These are phyloP conservation scores for Lycium barbarum DNA, from an alignment of 257 asterid genomes.

Conservation along the genomic window DNA sequence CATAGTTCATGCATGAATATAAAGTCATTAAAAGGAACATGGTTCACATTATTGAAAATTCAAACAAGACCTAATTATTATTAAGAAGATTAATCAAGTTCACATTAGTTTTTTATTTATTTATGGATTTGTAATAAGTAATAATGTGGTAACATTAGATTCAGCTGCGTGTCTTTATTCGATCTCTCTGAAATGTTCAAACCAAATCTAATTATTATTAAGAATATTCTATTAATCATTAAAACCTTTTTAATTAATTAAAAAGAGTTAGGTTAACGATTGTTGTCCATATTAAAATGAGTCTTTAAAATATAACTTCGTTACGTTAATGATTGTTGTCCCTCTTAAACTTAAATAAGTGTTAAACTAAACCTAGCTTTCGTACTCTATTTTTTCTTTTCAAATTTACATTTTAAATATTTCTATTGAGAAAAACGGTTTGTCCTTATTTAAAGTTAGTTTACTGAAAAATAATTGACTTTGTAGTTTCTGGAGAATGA, in stretches of 20 bases:
- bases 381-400: neutral
- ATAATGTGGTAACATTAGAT: constrained; percentile 19
- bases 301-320: neutral
- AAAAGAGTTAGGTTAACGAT: constrained; percentile 10
- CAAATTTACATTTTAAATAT: neutral
- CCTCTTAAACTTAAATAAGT: neutral
- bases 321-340: neutral
- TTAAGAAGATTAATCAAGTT: constrained; percentile 20
- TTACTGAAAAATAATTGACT: neutral
- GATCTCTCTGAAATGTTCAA: constrained; percentile 3
- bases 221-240: constrained; percentile 26
- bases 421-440: neutral
- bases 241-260: neutral
- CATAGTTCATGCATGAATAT: neutral
- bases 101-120: neutral
- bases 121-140: constrained; percentile 21
- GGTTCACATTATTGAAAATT: constrained; percentile 31
- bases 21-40: constrained; percentile 16
- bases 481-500: constrained; percentile 4
- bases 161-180: constrained; percentile 14
- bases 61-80: constrained; percentile 18
- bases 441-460: neutral
- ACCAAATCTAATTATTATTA: constrained; percentile 25
- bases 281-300: constrained; percentile 7
- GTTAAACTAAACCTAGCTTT: constrained; percentile 22